phyloP scores from a whole-genome alignment of 2,329 filamentous ascomycete genomes.

The Colletotrichum caudatum region DNA sequence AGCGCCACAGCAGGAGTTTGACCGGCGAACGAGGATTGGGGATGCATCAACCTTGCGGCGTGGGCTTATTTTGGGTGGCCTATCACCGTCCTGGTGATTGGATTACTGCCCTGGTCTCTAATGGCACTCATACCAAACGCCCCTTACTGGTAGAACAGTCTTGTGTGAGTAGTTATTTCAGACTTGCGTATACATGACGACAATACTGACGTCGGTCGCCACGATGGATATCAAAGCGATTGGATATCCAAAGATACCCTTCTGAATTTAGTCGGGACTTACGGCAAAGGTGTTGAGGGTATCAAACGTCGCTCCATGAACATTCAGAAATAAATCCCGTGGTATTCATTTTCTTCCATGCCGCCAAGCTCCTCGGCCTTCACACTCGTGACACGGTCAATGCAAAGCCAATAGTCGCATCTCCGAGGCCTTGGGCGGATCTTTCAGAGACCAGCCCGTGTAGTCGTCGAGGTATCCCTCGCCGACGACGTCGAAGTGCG shows the following conservation, averaged over 20 bases:
- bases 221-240: no score
- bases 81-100: conserved; percentile 63
- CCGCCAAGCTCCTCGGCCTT: background rate
- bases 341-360: no score
- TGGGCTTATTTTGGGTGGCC: conserved; percentile 64
- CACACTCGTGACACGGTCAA: background rate
- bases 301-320: background rate
- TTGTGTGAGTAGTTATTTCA: background rate
- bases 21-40: conserved; percentile 61
- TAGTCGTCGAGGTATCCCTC: conserved; percentile 15
- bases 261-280: background rate
- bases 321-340: background rate
- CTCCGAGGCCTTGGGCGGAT: background rate
- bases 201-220: background rate
- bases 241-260: background rate
- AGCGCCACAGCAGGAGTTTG: conserved; percentile 65
- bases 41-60: conserved; percentile 62
- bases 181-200: no score
- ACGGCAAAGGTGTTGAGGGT: background rate
- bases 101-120: conserved; percentile 61
- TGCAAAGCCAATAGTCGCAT: conserved; percentile 24
- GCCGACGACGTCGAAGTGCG: conserved; percentile 22
- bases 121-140: conserved; percentile 69
- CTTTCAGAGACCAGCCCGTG: conserved; percentile 7
- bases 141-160: conserved; percentile 51